A percentile compares a stretch with the other conserved stretches of the same genome.
Evolutionary conservation across 345 rosid genomes (phyloP).

Genomic region (Hirschfeldia incana): DNA sequence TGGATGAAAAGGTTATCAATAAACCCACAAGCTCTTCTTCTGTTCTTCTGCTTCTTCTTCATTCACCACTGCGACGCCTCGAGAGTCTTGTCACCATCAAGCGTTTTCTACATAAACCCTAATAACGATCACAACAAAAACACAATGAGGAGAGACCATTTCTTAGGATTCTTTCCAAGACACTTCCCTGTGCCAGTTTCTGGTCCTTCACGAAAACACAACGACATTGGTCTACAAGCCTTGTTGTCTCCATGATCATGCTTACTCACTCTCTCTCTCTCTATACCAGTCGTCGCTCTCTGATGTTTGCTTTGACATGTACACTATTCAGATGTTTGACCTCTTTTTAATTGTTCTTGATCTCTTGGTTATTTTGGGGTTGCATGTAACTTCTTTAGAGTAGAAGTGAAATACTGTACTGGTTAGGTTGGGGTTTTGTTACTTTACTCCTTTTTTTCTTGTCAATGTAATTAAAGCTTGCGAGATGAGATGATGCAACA

Average conservation of each 20-base stretch:
- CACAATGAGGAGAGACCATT: constrained; percentile 49
- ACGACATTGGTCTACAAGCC: constrained; percentile 61
- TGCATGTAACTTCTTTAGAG: constrained; percentile 26
- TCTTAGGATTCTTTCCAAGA: constrained; percentile 74
- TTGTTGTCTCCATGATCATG: constrained; percentile 61
- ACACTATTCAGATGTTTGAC: constrained; percentile 26
- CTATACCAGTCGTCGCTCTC: neutral
- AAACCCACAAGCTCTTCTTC: constrained; percentile 23
- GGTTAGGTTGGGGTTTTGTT: constrained; percentile 20
- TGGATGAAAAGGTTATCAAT: constrained; percentile 36
- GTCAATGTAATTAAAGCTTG: constrained; percentile 9
- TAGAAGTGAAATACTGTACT: constrained; percentile 22
- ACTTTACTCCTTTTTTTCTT: neutral
- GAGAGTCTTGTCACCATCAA: constrained; percentile 44
- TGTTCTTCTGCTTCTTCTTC: constrained; percentile 35
- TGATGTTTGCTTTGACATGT: constrained; percentile 32
- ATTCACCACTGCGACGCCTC: constrained; percentile 48
- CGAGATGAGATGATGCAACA: constrained; percentile 17
- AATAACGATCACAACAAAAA: constrained; percentile 24
- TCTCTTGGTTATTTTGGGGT: constrained; percentile 19
- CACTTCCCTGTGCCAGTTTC: constrained; percentile 83
- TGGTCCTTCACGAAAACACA: constrained; percentile 92
- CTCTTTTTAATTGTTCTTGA: constrained; percentile 18
- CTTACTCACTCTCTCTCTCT: constrained; percentile 11
- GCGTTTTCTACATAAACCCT: constrained; percentile 48